These are phyloP conservation scores for Thelonectria blattea DNA, from an alignment of 2,329 filamentous ascomycete species.

Conservation along the genomic window DNA sequence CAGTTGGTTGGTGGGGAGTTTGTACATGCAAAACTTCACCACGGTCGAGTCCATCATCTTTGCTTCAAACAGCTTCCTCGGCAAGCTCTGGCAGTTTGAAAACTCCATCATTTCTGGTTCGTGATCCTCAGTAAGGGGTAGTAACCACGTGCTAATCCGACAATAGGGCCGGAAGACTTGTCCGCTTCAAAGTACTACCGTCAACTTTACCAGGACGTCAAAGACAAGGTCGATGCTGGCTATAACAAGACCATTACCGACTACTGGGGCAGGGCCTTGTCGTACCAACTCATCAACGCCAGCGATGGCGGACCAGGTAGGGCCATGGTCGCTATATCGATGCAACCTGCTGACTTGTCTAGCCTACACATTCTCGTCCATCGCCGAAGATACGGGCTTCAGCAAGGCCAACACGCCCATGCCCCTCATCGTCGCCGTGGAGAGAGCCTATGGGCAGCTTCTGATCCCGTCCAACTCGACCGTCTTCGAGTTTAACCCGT, in stretches of 20 bases:
- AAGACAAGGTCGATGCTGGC: constrained; percentile 66
- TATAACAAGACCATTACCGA: constrained; percentile 74
- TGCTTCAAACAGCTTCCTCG: constrained; percentile 16
- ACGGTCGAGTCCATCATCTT: constrained; percentile 55
- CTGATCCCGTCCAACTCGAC: constrained; percentile 70
- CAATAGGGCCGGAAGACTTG: constrained; percentile 21
- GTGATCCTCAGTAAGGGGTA: not conserved
- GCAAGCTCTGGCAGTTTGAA: constrained; percentile 29
- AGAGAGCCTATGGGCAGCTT: constrained; percentile 65
- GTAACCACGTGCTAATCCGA: not conserved
- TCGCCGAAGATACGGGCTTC: constrained; percentile 62
- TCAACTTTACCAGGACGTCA: constrained; percentile 63
- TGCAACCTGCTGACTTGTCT: not conserved
- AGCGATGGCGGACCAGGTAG: constrained; percentile 64
- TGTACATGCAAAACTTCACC: constrained; percentile 79
- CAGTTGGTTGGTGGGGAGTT: constrained; percentile 75
- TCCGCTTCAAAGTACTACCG: constrained; percentile 59
- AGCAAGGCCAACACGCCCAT: constrained; percentile 68
- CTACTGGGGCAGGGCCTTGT: constrained; percentile 79
- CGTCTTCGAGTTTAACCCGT: constrained; percentile 79
- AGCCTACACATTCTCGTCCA: constrained; percentile 79
- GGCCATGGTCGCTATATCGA: not conserved
- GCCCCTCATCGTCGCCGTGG: constrained; percentile 75
- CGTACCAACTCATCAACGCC: constrained; percentile 78
- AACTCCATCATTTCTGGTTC: constrained; percentile 40